Evolutionary conservation across 1,139 yeast genomes (phyloP).

Genomic region (Debaryomyces psychrophilus): DNA sequence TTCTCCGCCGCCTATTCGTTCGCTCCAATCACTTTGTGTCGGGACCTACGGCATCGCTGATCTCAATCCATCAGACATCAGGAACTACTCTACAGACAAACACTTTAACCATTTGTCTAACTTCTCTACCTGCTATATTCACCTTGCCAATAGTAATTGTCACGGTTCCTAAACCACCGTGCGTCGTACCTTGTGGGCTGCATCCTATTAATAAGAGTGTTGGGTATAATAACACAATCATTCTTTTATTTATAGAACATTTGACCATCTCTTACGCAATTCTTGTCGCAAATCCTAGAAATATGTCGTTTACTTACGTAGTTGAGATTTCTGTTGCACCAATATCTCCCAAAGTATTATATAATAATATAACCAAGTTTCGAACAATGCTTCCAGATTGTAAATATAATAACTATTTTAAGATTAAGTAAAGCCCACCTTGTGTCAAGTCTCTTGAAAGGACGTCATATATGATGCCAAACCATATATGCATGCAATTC

Average conservation of each 20-base stretch:
- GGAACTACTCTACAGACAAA: too few species aligned
- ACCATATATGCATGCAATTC: not conserved
- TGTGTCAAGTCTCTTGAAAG: not conserved
- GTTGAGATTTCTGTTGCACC: not conserved
- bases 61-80: too few species aligned
- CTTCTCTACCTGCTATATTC: not conserved
- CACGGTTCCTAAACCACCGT: not conserved
- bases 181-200: not conserved
- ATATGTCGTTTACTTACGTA: not conserved
- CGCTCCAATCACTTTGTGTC: too few species aligned
- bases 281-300: not conserved
- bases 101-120: too few species aligned
- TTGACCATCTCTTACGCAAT: not conserved
- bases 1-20: too few species aligned
- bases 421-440: not conserved
- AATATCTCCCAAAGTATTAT: not conserved
- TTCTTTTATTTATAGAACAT: conserved; percentile 1
- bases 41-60: too few species aligned
- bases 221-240: not conserved
- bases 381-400: not conserved
- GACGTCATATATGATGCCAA: not conserved
- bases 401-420: not conserved
- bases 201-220: not conserved
- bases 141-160: not conserved
- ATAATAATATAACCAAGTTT: not conserved